phyloP scores from a whole-genome alignment of 345 rosid genomes.

The Eutrema heterophyllum region DNA sequence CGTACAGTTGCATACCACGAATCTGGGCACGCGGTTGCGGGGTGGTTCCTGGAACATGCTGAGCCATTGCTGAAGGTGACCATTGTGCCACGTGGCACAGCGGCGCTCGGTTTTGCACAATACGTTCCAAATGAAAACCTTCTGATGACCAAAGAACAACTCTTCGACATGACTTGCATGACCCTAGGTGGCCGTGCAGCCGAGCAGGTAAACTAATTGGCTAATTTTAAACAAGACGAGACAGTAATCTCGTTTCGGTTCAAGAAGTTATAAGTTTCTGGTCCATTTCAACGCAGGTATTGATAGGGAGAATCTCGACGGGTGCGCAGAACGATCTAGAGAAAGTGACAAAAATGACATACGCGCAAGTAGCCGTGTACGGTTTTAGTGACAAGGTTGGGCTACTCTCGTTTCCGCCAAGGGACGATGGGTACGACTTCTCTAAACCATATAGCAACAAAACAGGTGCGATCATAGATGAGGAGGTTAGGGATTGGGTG shows the following conservation, averaged over 20 bases:
- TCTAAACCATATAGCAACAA: conserved; percentile 87
- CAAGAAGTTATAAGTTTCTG: background rate
- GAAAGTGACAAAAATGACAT: conserved; percentile 93
- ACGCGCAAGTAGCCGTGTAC: conserved; percentile 93
- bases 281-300: conserved; percentile 40
- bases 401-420: conserved; percentile 85
- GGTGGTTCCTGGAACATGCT: conserved; percentile 97
- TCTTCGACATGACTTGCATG: conserved; percentile 94
- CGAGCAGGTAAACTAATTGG: conserved; percentile 58
- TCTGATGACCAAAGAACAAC: conserved; percentile 93
- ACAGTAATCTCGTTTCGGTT: background rate
- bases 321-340: conserved; percentile 97
- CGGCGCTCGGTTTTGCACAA: conserved; percentile 95
- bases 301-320: conserved; percentile 83
- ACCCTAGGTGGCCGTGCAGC: conserved; percentile 98
- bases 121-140: conserved; percentile 96
- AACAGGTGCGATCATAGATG: conserved; percentile 79
- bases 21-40: conserved; percentile 91
- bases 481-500: conserved; percentile 90
- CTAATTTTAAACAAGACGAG: background rate
- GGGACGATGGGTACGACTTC: conserved; percentile 69
- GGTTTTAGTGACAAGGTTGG: conserved; percentile 98
- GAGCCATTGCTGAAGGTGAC: conserved; percentile 96
- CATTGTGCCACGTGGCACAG: conserved; percentile 96
- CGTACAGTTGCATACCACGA: conserved; percentile 95